These are phyloP conservation scores for Acanthamoeba lenticulata DNA, from an alignment of 208 protist species.

Conservation along the genomic window DNA sequence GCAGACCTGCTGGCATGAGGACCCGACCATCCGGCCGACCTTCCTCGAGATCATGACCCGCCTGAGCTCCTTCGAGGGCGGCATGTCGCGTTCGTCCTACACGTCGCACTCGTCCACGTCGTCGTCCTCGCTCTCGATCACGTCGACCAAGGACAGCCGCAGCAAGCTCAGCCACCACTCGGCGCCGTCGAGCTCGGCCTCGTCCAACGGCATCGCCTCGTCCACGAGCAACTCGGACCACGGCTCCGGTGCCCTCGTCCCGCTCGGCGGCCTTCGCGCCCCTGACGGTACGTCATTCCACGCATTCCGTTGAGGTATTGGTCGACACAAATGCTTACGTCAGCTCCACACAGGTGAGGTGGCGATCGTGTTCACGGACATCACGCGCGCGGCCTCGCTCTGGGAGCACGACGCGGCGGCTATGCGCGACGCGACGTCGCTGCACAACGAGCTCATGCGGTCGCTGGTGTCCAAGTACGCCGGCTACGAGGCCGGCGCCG, in stretches of 20 bases:
- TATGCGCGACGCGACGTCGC: neutral
- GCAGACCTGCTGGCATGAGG: neutral
- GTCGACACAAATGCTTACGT: no score
- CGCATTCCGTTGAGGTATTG: no score
- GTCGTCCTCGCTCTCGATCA: neutral
- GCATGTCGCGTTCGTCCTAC: slow-evolving; percentile 21
- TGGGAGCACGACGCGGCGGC: neutral
- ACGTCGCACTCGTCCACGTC: neutral
- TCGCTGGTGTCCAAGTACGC: neutral
- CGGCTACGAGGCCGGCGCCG: neutral
- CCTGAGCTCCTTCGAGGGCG: neutral
- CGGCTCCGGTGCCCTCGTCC: neutral
- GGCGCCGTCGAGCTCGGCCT: neutral
- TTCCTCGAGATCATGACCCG: slow-evolving; percentile 35
- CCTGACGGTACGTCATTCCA: no score
- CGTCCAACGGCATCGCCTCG: neutral
- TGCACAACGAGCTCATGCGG: neutral
- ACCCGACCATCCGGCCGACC: neutral
- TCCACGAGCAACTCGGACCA: neutral
- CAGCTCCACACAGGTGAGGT: neutral
- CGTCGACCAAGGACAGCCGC: neutral
- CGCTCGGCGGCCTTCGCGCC: no score
- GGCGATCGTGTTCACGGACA: neutral
- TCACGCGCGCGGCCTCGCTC: neutral
- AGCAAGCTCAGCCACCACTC: neutral